These are phyloP conservation scores for Plectosphaerella cucumerina DNA, from an alignment of 2,329 filamentous ascomycete genomes.

Conservation along the genomic window DNA sequence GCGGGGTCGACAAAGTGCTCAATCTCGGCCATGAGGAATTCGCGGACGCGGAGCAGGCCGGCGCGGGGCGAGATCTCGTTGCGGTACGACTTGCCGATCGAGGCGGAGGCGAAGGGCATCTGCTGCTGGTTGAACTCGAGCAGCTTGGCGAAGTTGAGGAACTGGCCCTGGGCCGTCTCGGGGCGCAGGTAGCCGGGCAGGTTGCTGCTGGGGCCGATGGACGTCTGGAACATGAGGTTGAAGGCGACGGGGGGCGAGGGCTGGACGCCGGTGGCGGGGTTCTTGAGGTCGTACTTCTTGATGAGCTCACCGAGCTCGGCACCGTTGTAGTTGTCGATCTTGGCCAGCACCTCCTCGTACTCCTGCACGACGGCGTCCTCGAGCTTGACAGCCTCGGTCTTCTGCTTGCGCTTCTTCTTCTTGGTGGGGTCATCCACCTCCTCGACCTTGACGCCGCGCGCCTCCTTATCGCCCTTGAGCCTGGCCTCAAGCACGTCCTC, in stretches of 20 bases:
- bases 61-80: conserved; percentile 95
- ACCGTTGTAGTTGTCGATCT: conserved; percentile 92
- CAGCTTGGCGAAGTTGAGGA: conserved; percentile 93
- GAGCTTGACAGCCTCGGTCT: conserved; percentile 74
- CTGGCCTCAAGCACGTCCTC: conserved; percentile 87
- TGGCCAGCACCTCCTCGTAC: conserved; percentile 87
- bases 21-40: conserved; percentile 98
- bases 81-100: conserved; percentile 95
- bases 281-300: conserved; percentile 85
- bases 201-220: conserved; percentile 89
- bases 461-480: conserved; percentile 87
- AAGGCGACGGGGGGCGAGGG: conserved; percentile 82
- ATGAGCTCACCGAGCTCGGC: conserved; percentile 83
- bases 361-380: conserved; percentile 82
- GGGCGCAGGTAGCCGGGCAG: conserved; percentile 81
- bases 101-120: conserved; percentile 97
- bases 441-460: conserved; percentile 76
- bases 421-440: conserved; percentile 68
- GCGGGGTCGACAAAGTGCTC: conserved; percentile 97
- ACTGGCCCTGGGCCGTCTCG: conserved; percentile 97
- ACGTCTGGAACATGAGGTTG: conserved; percentile 98
- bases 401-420: conserved; percentile 83
- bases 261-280: conserved; percentile 73
- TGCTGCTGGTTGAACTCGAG: conserved; percentile 92
- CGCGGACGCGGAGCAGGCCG: conserved; percentile 87